Base-by-base conservation (phyloP, 1,139 yeast genomes). In the Yamadazyma dendronema region DNA sequence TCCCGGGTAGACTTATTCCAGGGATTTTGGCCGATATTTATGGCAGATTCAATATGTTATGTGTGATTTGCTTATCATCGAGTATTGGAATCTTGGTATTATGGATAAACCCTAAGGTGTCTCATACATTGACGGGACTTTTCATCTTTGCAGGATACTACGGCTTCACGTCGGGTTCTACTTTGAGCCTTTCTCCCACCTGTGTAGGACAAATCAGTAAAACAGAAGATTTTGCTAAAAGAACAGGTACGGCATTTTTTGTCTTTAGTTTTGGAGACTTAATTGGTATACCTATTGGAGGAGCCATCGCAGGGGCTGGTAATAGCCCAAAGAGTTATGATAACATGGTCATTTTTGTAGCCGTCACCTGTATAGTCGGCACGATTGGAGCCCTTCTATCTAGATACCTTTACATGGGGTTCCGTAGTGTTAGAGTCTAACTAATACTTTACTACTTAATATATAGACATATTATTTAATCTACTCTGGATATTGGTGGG, bases 181-280 rank as follows among this genome's bases (percentile, higher is more conserved):
- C 57, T 4, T 48, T 62, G 26, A 54, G 65, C 7, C 43, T 62
- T n/a, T 53, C 62, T 30, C 65, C 65, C 17, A 58, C 66, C 7
- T 70, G 81, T 44, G 66, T 75, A 41, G 77, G 81, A 1, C 88
- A 83, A 55, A 78, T 84, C 13, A 77, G 87, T 33, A 71, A 71
- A 32, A 78, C 84, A 1, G 77, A 77, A 34, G 65, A 64, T 31
- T 59, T 64, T 34, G 67, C 68, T 9, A 53, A 53, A 32, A 34
- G 40, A 30, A 43, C 50, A 22, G 67, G 67, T 16, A 64, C 66
- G 4, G 68, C 61, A 5, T 64, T 58, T 42, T 61, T 57, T 41
- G 58, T 56, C 23, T 54, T 62, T 36, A 56, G 67, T 40, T 50
- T 57, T 41, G 64, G 66, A 14, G 62, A 64, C 40, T 54, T 64